These are phyloP conservation scores for Fusarium caatingaense DNA, from an alignment of 2,329 filamentous ascomycete species.

Conservation along the genomic window DNA sequence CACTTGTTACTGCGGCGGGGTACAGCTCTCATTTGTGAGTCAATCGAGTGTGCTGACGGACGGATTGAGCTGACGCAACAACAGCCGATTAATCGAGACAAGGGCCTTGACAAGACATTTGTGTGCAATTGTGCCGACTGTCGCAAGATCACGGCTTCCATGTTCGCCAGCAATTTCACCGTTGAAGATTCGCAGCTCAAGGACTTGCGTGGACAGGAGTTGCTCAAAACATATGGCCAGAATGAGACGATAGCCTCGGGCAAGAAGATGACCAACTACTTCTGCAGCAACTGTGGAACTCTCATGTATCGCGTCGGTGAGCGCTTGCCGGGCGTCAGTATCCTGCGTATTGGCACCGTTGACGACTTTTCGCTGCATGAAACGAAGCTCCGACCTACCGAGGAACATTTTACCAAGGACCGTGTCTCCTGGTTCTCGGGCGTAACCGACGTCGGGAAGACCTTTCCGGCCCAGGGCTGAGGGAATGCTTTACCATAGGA, in stretches of 20 bases:
- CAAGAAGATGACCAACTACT: not conserved
- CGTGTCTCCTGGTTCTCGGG: not conserved
- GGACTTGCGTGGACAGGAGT: slow-evolving; percentile 63
- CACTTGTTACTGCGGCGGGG: slow-evolving; percentile 68
- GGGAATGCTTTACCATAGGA: not conserved
- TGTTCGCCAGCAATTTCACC: slow-evolving; percentile 70
- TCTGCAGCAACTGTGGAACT: not conserved
- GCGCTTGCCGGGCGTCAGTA: not conserved
- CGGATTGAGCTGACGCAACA: fast-evolving
- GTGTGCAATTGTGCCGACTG: slow-evolving; percentile 72
- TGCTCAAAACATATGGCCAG: slow-evolving; percentile 60
- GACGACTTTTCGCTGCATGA: not conserved
- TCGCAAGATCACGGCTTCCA: slow-evolving; percentile 70
- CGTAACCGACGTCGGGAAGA: not conserved
- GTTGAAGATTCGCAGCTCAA: slow-evolving; percentile 58
- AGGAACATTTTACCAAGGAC: not conserved
- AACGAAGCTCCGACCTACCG: not conserved
- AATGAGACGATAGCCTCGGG: slow-evolving; percentile 55
- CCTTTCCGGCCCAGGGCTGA: not conserved
- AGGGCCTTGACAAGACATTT: slow-evolving; percentile 61
- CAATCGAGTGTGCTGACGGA: fast-evolving
- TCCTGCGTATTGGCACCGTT: not conserved
- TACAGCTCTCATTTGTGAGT: slow-evolving; percentile 65
- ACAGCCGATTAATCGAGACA: not conserved
- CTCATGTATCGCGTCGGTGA: not conserved